Conservation (phyloP, 2,329 filamentous ascomycete genomes). For the Clonostachys rhizophaga region DNA sequence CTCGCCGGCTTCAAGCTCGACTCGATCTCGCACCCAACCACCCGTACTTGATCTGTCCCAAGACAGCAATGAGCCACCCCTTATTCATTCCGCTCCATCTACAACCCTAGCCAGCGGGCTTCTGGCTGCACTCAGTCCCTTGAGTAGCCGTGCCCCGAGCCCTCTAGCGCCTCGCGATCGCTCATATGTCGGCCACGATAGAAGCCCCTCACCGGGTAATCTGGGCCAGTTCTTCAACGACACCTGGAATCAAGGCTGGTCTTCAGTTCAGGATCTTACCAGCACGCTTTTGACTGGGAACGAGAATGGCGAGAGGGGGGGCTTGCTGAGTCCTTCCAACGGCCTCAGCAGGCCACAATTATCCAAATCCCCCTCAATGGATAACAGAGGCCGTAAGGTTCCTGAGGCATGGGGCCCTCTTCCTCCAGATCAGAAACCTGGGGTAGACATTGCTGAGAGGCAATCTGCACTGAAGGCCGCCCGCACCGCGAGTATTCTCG, state of each 20-base stretch:
- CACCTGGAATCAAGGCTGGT: constrained; percentile 49
- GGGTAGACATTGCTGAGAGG: constrained; percentile 38
- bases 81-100: background rate
- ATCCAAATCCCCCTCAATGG: constrained; percentile 24
- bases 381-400: background rate
- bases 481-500: constrained; percentile 53
- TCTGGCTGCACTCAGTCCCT: constrained; percentile 14
- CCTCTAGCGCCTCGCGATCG: constrained; percentile 37
- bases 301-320: constrained; percentile 1
- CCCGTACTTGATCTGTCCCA: constrained; percentile 12
- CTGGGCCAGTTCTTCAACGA: constrained; percentile 38
- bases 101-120: constrained; percentile 4
- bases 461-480: constrained; percentile 50
- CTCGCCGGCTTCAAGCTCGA: constrained; percentile 21
- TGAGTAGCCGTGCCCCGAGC: constrained; percentile 27
- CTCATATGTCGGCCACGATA: constrained; percentile 23
- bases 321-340: background rate
- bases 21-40: constrained; percentile 48
- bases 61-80: too few relatives aligned
- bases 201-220: constrained; percentile 21
- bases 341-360: background rate
- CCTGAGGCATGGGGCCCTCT: constrained; percentile 41
- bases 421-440: constrained; percentile 31
- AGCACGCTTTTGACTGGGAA: constrained; percentile 29
- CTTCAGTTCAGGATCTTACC: constrained; percentile 49